These are phyloP conservation scores for Mimosa bimucronata DNA, from an alignment of 306 rosid species.

Conservation along the genomic window DNA sequence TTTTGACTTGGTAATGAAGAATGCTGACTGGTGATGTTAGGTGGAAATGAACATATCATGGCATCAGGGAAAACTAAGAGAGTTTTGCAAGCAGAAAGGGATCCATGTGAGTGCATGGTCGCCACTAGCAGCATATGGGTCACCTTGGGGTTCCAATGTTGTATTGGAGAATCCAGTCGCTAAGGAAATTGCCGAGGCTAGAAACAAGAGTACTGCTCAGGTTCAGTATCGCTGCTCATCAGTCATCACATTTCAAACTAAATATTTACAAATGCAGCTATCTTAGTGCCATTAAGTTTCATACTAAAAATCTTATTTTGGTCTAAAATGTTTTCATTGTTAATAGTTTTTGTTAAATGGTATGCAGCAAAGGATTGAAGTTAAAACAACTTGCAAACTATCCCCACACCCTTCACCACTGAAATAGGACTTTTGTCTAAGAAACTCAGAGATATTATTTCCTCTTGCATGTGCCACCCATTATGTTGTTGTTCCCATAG, in stretches of 20 bases:
- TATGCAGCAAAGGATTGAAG: not conserved
- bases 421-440: not conserved
- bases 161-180: slow-evolving; percentile 47
- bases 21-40: not conserved
- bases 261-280: not conserved
- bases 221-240: slow-evolving; percentile 23
- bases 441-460: not conserved
- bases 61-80: not conserved
- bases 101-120: slow-evolving; percentile 60
- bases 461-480: not conserved
- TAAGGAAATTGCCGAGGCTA: slow-evolving; percentile 43
- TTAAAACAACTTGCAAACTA: not conserved
- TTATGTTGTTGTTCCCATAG: not conserved
- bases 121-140: slow-evolving; percentile 45
- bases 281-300: not conserved
- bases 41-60: slow-evolving; percentile 14
- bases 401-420: not conserved
- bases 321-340: not conserved
- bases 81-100: slow-evolving; percentile 17
- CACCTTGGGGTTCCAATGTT: slow-evolving; percentile 22
- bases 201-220: slow-evolving; percentile 41
- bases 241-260: not conserved
- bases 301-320: not conserved
- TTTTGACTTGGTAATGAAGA: not conserved
- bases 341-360: not conserved